Evolutionary conservation across 805 yeast species (phyloP), one percentile per base, ranked within the genome.

Genomic region (Wickerhamomyces silvicola): DNA sequence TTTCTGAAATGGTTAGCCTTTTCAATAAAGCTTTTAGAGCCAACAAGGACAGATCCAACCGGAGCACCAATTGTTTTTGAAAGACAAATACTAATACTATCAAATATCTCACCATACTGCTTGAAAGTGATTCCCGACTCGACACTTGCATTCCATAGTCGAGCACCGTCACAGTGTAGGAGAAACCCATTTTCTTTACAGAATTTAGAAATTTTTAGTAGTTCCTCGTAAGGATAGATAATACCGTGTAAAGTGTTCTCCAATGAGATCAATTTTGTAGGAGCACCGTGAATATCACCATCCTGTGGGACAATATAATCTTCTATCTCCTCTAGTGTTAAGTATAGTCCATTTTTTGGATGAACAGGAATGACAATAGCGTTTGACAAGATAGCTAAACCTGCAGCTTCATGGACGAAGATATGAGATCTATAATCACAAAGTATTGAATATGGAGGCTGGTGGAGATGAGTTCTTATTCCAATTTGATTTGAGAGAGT

Each of bases 11-110:
- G 94, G 52, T 78, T 80, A 18, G 94, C 87, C 49, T 75, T 78
- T 42, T 61, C 59, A 38, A 87, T 77, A 45, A 78, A 70, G 28
- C 60, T 56, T 24, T 52, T 48, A 18, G 64, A 53, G 15, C 95
- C 94, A 22, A 87, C 95, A 22, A 88, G 65, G 4, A 88, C 75
- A 10, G 94, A 81, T 6, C 97, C 97, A 44, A 88, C 75, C 33
- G 97, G 97, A 0, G 97, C 96, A 36, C 96, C 95, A 43, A 88
- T 62, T 5, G 94, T 79, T 57, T 90, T 90, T 28, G 95, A 85
- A 30, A 88, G 61, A 57, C 97, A 88, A 31, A 88, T 67, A 7
- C 95, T 83, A 28, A 88, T 83, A 10, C 92, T 73, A 58, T 88
- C 97, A 54, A 88, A 88, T 37, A 77, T 60, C 37, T 69, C 64